Evolutionary conservation across 306 rosid genomes (phyloP), one percentile per base, ranked within the genome.

Genomic region (Lathyrus sativus): DNA sequence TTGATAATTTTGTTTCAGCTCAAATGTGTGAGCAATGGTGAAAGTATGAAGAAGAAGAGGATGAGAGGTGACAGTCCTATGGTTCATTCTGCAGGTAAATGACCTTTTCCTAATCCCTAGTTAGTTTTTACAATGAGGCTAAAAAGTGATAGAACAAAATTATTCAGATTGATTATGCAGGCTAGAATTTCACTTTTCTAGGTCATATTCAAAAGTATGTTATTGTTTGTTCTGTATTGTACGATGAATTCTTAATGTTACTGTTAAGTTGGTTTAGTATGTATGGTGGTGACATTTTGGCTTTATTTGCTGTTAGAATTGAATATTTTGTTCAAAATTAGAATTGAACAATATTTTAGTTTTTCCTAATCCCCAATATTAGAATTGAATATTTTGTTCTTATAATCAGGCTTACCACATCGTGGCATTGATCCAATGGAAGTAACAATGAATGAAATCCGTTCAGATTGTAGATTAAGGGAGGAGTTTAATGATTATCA

Each of bases 41-140:
- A 85, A 80, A 84, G 79, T 66, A 68, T 79, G 95, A 84, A 72
- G 79, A n/a, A n/a, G n/a, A 75, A 62, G 64, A 72, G 85, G 91
- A 84, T 70, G 79, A 75, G 58, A 60, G 89, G 53, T 49, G 84
- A 62, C 43, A 46, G 42, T 49, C 14, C 11, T 42, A 41, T 65
- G 3, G 55, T 83, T 59, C 41, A 9, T 56, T 63, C 83, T 62
- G 71, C 64, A 4, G 91, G 96, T 92, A 80, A 74, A 33, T 59
- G 57, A n/a, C 68, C 24, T 31, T 41, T 33, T 41, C 72, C 8
- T 37, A 15, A 24, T 48, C 39, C 22, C 1, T 35, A 9, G 46
- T 53, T 9, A 45, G 43, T 18, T 62, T 56, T 50, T 42, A 37
- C 15, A 72, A 31, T 55, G 68, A 24, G 14, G n/a, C n/a, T n/a